Evolutionary conservation across 495 filamentous ascomycete genomes (phyloP).

Genomic region (Penicillium maclennaniae): DNA sequence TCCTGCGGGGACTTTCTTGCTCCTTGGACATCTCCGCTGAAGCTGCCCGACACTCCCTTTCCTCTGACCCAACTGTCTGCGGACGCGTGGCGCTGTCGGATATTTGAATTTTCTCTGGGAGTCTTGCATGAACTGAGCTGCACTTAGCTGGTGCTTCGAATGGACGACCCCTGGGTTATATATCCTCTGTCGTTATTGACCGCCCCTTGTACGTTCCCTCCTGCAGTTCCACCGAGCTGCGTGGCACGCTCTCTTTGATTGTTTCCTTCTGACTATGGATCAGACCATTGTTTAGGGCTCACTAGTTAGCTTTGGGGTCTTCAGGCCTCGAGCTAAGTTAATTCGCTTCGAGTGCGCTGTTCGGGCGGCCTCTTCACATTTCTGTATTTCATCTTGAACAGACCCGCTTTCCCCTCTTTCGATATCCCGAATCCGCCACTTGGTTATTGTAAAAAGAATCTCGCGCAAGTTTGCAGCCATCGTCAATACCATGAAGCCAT

Average conservation of each 20-base stretch:
- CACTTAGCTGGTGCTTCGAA: not conserved
- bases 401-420: not conserved
- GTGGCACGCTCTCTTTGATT: not conserved
- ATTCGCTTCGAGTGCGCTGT: not conserved
- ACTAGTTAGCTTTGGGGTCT: not conserved
- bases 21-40: not conserved
- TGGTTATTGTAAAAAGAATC: not conserved
- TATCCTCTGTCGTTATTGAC: slow-evolving; percentile 10
- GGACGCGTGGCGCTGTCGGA: slow-evolving; percentile 14
- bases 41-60: slow-evolving; percentile 7
- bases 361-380: not conserved
- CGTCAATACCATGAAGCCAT: slow-evolving; percentile 28
- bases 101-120: not conserved
- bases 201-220: slow-evolving; percentile 11
- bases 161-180: not conserved
- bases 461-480: not conserved
- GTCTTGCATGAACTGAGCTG: slow-evolving; percentile 5
- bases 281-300: not conserved
- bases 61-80: slow-evolving; percentile 17
- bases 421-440: not conserved
- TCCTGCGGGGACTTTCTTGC: not conserved
- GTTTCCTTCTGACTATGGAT: slow-evolving; percentile 2
- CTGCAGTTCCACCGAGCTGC: slow-evolving; percentile 7
- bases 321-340: not conserved
- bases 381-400: not conserved